Conservation (phyloP, 2,329 filamentous ascomycete species). For the Hymenoscyphus fructigenus region DNA sequence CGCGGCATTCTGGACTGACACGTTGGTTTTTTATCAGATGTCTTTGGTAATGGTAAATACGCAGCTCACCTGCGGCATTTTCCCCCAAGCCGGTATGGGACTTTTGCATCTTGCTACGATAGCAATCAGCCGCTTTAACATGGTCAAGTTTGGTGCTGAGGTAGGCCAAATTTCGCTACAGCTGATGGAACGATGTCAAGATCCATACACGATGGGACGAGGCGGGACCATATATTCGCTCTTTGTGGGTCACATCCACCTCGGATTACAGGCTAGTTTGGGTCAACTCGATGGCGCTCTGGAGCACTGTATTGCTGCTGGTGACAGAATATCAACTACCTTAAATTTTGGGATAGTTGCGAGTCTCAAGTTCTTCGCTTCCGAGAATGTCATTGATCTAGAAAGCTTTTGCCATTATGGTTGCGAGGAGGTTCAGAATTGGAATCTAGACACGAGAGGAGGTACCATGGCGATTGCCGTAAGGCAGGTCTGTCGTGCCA, state of each 20-base stretch:
- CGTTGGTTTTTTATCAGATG: constrained; percentile 70
- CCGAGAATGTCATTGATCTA: constrained; percentile 66
- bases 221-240: constrained; percentile 68
- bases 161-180: constrained; percentile 62
- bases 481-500: constrained; percentile 64
- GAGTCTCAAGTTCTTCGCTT: constrained; percentile 66
- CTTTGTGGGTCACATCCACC: constrained; percentile 69
- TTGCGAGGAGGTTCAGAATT: constrained; percentile 72
- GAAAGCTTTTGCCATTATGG: constrained; percentile 68
- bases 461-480: constrained; percentile 67
- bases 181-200: constrained; percentile 61
- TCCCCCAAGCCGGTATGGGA: constrained; percentile 67
- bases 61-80: constrained; percentile 62
- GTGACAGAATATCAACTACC: constrained; percentile 70
- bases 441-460: constrained; percentile 69
- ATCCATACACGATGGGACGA: constrained; percentile 65
- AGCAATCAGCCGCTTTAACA: constrained; percentile 67
- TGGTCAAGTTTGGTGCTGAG: constrained; percentile 66
- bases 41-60: constrained; percentile 65
- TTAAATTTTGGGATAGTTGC: constrained; percentile 68
- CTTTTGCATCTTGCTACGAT: constrained; percentile 69
- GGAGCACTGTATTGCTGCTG: constrained; percentile 64
- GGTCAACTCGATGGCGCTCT: constrained; percentile 63
- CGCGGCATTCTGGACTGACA: constrained; percentile 72
- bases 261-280: constrained; percentile 58